These are phyloP conservation scores for Trichoderma arundinaceum DNA, from an alignment of 2,329 filamentous ascomycete genomes.

Conservation along the genomic window DNA sequence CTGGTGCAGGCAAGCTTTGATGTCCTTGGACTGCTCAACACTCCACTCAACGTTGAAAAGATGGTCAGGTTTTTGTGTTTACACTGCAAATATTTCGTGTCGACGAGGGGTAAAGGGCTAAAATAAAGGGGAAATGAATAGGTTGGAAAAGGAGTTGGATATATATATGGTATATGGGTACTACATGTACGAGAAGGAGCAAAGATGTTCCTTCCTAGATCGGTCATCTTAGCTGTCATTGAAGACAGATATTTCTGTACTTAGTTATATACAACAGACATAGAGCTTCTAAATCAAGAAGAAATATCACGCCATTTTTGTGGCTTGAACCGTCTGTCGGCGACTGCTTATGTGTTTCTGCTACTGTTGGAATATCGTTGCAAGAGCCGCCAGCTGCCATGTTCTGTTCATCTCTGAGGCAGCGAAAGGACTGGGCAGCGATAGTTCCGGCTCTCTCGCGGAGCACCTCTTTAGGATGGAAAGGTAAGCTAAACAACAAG, in stretches of 20 bases:
- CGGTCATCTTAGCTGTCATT: neutral
- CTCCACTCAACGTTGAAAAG: conserved; percentile 10
- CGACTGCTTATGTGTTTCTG: no score
- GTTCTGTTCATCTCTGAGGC: conserved; percentile 50
- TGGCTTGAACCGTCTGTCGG: no score
- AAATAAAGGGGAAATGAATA: neutral
- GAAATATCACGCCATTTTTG: neutral
- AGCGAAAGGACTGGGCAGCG: conserved; percentile 46
- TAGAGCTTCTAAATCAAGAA: neutral
- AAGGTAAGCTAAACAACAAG: conserved; percentile 34
- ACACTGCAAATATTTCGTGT: neutral
- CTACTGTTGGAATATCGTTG: no score
- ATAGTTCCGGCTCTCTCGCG: conserved; percentile 40
- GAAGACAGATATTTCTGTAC: neutral
- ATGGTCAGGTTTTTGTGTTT: neutral
- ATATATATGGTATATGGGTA: no score
- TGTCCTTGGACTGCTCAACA: neutral
- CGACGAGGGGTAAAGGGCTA: neutral
- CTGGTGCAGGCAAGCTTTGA: neutral
- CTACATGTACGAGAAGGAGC: neutral
- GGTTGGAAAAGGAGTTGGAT: neutral
- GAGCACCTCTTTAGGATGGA: conserved; percentile 35
- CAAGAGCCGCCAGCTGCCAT: conserved; percentile 33
- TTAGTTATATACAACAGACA: neutral
- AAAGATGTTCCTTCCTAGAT: neutral